These are phyloP conservation scores for Sugiyamaella boreocaroliniensis DNA, from an alignment of 805 yeast genomes.

Conservation along the genomic window DNA sequence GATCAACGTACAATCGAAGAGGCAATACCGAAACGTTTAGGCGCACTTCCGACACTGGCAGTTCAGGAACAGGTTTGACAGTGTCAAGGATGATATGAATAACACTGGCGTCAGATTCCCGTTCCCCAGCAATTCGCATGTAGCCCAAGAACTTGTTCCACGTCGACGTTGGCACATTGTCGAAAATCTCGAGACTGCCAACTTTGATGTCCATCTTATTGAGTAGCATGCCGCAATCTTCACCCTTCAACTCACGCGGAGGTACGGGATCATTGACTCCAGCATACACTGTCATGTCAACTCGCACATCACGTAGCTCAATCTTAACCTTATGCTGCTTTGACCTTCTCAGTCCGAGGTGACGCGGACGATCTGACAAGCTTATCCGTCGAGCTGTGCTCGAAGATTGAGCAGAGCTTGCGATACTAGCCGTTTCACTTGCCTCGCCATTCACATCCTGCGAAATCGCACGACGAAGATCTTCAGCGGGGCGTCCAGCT, in stretches of 20 bases:
- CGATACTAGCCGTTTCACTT: constrained; percentile 18
- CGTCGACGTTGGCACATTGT: constrained; percentile 77
- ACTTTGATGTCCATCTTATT: constrained; percentile 45
- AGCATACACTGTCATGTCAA: constrained; percentile 40
- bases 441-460: constrained; percentile 38
- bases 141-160: constrained; percentile 82
- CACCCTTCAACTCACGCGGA: not conserved
- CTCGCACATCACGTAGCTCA: constrained; percentile 48
- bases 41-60: constrained; percentile 65
- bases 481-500: constrained; percentile 38
- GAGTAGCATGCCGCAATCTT: constrained; percentile 38
- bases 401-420: constrained; percentile 3
- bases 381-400: not conserved
- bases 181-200: constrained; percentile 54
- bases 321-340: constrained; percentile 50
- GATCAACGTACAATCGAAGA: constrained; percentile 78
- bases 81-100: constrained; percentile 45
- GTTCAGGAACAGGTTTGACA: constrained; percentile 53
- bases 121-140: constrained; percentile 60
- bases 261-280: constrained; percentile 36
- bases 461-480: constrained; percentile 49
- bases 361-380: not conserved
- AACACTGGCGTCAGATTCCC: constrained; percentile 67
- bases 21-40: constrained; percentile 58
- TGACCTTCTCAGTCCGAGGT: constrained; percentile 60